These are phyloP conservation scores for Taphrina betulina DNA, from an alignment of 1,139 yeast species.

Conservation along the genomic window DNA sequence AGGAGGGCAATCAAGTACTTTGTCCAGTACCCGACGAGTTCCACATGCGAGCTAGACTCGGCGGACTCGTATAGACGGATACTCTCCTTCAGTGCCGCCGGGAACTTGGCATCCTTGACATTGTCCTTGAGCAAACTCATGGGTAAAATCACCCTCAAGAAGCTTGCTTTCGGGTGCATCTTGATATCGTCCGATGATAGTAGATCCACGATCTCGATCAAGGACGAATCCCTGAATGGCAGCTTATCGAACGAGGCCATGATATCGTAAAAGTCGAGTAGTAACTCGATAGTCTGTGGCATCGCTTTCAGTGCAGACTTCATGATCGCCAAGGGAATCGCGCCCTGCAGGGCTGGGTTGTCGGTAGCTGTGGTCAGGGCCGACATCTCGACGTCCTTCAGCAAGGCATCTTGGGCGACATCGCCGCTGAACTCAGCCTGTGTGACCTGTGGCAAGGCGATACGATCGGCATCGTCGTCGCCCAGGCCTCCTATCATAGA, in stretches of 20 bases:
- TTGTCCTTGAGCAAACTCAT: not conserved
- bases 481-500: conserved; percentile 1
- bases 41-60: not conserved
- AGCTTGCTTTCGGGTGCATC: conserved; percentile 15
- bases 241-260: conserved; percentile 5
- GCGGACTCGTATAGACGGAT: conserved; percentile 9
- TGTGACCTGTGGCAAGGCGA: conserved; percentile 10
- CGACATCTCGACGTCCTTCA: conserved; percentile 26
- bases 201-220: not conserved
- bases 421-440: conserved; percentile 14
- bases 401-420: conserved; percentile 3
- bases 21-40: conserved; percentile 16
- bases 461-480: conserved; percentile 18
- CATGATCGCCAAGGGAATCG: conserved; percentile 23
- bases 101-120: conserved; percentile 27
- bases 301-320: conserved; percentile 21
- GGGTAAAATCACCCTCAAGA: conserved; percentile 22
- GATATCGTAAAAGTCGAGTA: conserved; percentile 8
- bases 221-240: conserved; percentile 6
- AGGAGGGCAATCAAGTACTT: conserved; percentile 1
- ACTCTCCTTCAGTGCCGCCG: conserved; percentile 20
- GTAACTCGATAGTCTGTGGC: conserved; percentile 8
- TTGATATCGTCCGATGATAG: conserved; percentile 1
- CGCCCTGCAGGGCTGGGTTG: conserved; percentile 32
- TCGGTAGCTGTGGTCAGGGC: conserved; percentile 17